These are phyloP conservation scores for Cystofilobasidium macerans DNA, from an alignment of 768 basidiomycete genomes.

Conservation along the genomic window DNA sequence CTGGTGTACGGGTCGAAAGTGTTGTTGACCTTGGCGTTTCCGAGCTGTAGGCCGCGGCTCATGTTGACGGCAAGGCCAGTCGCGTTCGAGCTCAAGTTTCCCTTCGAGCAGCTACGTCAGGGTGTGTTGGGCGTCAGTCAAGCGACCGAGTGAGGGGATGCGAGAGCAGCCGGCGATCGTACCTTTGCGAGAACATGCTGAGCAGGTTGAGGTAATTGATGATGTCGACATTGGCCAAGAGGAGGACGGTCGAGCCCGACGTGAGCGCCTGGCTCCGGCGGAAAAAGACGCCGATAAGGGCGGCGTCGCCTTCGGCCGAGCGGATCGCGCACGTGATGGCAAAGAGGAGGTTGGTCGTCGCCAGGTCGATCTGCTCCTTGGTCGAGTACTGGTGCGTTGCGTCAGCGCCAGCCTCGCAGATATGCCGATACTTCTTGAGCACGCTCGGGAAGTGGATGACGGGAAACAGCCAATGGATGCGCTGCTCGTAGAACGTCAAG, in stretches of 20 bases:
- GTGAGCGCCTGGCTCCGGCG: not conserved
- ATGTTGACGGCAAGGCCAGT: constrained; percentile 7
- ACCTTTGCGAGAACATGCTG: constrained; percentile 1
- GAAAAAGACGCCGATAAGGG: not conserved
- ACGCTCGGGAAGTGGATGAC: not conserved
- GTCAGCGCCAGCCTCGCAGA: not conserved
- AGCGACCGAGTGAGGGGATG: too few species aligned
- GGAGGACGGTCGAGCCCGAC: constrained; percentile 3
- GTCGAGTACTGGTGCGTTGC: not conserved
- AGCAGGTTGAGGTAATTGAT: constrained; percentile 7
- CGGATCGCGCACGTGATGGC: constrained; percentile 8
- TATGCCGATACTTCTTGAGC: not conserved
- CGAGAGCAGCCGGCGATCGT: too few species aligned
- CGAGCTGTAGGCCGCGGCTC: constrained; percentile 8
- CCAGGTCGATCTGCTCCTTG: constrained; percentile 8
- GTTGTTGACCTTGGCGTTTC: not conserved
- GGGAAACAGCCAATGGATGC: constrained; percentile 9
- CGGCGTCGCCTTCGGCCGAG: not conserved
- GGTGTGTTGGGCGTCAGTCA: too few species aligned
- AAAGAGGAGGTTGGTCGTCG: constrained; percentile 1
- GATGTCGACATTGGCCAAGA: constrained; percentile 4
- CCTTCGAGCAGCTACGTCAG: not conserved
- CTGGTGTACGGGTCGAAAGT: constrained; percentile 2
- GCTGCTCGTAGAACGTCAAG: constrained; percentile 3
- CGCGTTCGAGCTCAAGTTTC: constrained; percentile 8